Evolutionary conservation across 371 early-diverging fungal species (phyloP).

Genomic region (Batkoa obscura): DNA sequence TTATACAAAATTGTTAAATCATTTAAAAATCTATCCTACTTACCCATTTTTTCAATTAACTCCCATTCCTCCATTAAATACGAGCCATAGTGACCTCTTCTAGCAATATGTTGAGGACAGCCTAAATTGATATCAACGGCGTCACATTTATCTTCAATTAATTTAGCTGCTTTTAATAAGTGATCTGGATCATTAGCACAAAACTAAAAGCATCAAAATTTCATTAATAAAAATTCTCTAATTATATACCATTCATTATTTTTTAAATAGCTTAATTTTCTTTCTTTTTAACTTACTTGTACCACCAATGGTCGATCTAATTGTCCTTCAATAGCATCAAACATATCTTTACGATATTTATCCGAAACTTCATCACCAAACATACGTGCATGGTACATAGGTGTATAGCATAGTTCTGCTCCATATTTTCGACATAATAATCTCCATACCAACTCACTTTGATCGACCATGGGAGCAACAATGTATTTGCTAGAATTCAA

Average conservation of each 20-base stretch:
- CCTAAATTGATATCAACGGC: conserved; percentile 97
- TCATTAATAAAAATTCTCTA: background rate
- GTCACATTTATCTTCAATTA: conserved; percentile 74
- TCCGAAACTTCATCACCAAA: conserved; percentile 42
- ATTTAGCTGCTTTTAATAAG: conserved; percentile 66
- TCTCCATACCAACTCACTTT: conserved; percentile 50
- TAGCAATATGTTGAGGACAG: conserved; percentile 95
- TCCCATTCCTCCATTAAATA: conserved; percentile 95
- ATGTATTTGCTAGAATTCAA: conserved; percentile 9
- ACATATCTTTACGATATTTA: conserved; percentile 54
- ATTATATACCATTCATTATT: no score
- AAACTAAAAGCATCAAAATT: conserved; percentile 34
- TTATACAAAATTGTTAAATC: background rate
- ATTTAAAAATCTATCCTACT: no score
- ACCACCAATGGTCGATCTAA: conserved; percentile 80
- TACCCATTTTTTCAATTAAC: conserved; percentile 44
- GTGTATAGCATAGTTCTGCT: conserved; percentile 91
- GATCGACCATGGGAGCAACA: conserved; percentile 11
- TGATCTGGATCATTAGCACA: conserved; percentile 91
- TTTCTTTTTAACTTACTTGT: no score
- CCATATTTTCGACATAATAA: conserved; percentile 76
- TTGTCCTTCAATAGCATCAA: conserved; percentile 41
- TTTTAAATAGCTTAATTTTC: no score
- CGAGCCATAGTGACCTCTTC: conserved; percentile 87
- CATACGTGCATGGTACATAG: conserved; percentile 92